phyloP scores from a whole-genome alignment of 495 filamentous ascomycete genomes.

The Penicillium daleae region DNA sequence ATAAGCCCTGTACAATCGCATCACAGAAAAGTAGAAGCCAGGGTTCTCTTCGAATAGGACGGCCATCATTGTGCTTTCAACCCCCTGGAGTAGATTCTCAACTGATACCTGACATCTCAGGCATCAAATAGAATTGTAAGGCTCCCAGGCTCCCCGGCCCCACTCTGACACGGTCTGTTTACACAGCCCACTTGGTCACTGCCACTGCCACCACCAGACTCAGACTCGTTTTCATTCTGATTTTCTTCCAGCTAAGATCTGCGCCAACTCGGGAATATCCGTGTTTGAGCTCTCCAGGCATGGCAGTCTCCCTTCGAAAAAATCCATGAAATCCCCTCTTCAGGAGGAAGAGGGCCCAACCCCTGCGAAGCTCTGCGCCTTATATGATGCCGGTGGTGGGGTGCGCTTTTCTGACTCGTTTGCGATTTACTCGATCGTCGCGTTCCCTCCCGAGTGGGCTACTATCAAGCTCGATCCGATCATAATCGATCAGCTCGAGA shows the following conservation, averaged over 20 bases:
- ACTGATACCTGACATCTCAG: not conserved
- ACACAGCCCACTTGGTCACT: conserved; percentile 3
- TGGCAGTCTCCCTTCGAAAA: not conserved
- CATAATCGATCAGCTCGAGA: not conserved
- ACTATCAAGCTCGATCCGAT: not conserved
- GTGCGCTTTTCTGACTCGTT: conserved; percentile 13
- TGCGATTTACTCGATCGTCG: conserved; percentile 18
- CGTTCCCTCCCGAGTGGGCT: conserved; percentile 7
- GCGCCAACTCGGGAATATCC: too few relatives aligned
- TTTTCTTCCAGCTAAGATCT: not conserved
- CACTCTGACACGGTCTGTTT: not conserved
- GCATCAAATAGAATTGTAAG: not conserved
- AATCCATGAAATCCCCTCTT: conserved; percentile 5
- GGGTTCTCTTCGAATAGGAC: too few relatives aligned
- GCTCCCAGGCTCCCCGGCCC: not conserved
- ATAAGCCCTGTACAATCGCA: too few relatives aligned
- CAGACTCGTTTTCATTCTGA: not conserved
- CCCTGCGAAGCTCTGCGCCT: conserved; percentile 14
- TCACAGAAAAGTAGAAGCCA: not conserved
- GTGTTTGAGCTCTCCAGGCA: not conserved
- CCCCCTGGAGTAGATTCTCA: too few relatives aligned
- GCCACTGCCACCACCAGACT: not conserved
- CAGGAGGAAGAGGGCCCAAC: conserved; percentile 10
- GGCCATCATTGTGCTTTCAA: too few relatives aligned
- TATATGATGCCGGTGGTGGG: conserved; percentile 13